Base-by-base conservation (phyloP, 257 asterid genomes). In the Parsonsia alboflavescens region DNA sequence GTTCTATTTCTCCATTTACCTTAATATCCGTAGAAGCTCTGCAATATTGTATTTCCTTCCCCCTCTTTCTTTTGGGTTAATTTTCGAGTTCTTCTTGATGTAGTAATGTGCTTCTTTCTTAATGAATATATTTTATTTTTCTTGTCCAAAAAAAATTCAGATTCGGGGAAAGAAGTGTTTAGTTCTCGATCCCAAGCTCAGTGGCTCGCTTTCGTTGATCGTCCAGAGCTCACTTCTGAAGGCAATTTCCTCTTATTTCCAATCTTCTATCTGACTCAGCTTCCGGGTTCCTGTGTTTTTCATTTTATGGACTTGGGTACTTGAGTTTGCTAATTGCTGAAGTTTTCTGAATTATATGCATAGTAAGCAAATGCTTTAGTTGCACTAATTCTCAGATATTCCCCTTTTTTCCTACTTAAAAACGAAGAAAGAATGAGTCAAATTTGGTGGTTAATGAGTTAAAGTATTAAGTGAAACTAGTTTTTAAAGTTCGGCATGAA, bases 101-200 rank as follows among this genome's bases (percentile, higher is more conserved):
- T 78, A 57, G 48, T 44, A 0, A 21, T 74, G 11, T 71, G 21
- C 22, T 54, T 11, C n/a, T 6, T n/a, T 52, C 46, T 69, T 48
- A 28, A 58, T 54, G 58, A 30, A 33, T 11, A 42, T 24, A 33
- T 28, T 74, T 77, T 36, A 0, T 50, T 50, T 16, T 17, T 75
- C 52, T 72, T 11, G 44, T 39, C 63, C 80, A 16, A 71, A 11
- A 22, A 67, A 24, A 42, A 50, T 77, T 10, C 71, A 95, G 99
- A 83, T 95, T 87, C 89, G 97, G 74, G 99, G 99, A 59, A 94
- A 90, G 59, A 95, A 95, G 84, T 95, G 98, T 83, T 85, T 95
- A 80, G 93, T 90, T 61, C 83, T 95, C 80, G 99, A 95, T 80
- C 97, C 95, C 72, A 92, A 95, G 89, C 98, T 92, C 56, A 84